Base-by-base conservation (phyloP, 306 rosid genomes). In the Macrotyloma uniflorum region DNA sequence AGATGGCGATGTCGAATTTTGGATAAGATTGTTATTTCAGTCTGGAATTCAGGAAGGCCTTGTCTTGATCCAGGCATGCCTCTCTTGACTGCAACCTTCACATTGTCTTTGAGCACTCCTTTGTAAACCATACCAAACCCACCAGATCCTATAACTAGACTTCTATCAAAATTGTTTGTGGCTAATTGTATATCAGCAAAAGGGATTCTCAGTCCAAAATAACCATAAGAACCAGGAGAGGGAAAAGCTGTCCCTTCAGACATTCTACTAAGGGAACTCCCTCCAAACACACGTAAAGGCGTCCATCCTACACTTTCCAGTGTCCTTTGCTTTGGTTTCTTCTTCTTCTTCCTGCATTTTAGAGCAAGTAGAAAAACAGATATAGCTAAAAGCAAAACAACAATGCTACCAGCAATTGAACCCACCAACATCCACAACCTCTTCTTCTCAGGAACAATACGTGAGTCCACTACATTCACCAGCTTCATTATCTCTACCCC, bases 401-500 rank as follows among this genome's bases (percentile, higher is more conserved):
- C 26, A 76, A 83, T 43, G 40, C 96, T 92, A 55, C 96, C 97
- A 79, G 85, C 81, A 85, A 85, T 64, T n/a, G 91, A 85, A 75
- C 89, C 88, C 46, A 89, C 80, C 74, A 89, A 32, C 63, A 93
- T 73, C 92, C 87, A 85, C 49, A 57, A 28, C 53, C 42, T 84
- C 59, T 62, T 85, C 83, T 89, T 84, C 72, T 46, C 35, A 18
- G 22, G 19, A 26, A 15, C 71, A 76, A 23, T 62, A 33, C 64
- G 51, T 1, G 76, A 20, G 54, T 66, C 80, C 51, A 13, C 76
- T 15, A 74, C 75, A 83, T 83, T 77, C 67, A 87, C 85, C 75
- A 93, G 66, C 84, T 80, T 83, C 98, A 93, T 90, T 64, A 93
- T 90, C 92, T 93, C 98, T 1, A 94, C 98, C 20, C 98, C 98